Base-by-base conservation (phyloP, 352 stramenopile species). In the Pythium dissotocum region DNA sequence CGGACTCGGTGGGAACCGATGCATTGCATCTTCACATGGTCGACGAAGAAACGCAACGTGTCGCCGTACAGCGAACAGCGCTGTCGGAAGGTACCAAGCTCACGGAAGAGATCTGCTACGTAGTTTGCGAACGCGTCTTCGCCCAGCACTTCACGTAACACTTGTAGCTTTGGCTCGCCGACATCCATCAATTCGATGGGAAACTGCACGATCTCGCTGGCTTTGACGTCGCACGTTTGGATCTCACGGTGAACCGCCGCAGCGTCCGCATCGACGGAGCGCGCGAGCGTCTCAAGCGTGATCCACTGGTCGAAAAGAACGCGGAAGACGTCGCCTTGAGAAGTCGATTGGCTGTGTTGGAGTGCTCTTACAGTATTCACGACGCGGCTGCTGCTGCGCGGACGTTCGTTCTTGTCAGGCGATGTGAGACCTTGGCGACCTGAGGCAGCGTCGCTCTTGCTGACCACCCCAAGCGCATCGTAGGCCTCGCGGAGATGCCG, bases 61-160 rank as follows among this genome's bases (percentile, higher is more conserved):
- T 32, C 44, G 7, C 71, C 61, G 32, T 91, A 88, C 2, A 91
- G 71, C 3, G 62, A 48, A 18, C 76, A 67, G 2, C 60, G 70
- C 9, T 63, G 49, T 12, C 81, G 72, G 2, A 91, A 58, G n/a
- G 55, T 61, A 26, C 76, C 65, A 0, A 84, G 58, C 54, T 90
- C 68, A 0, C 44, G 9, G 52, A 80, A 77, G 28, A 91, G 52
- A 46, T 91, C 81, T 5, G 48, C 28, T 0, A 72, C 71, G 63
- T 90, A 91, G 3, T 63, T 58, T 30, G 65, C 65, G 46, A 90
- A 88, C 14, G 75, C 71, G 4, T 54, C 18, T 14, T 26, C 48
- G 0, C 83, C 83, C 1, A 91, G 65, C n/a, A 91, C 73, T 54
- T 85, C 79, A n/a, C 77, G 61, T 6, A 91, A 57, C 49, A 78